These are phyloP conservation scores for Melaleuca alternifolia DNA, from an alignment of 345 rosid genomes.

Conservation along the genomic window DNA sequence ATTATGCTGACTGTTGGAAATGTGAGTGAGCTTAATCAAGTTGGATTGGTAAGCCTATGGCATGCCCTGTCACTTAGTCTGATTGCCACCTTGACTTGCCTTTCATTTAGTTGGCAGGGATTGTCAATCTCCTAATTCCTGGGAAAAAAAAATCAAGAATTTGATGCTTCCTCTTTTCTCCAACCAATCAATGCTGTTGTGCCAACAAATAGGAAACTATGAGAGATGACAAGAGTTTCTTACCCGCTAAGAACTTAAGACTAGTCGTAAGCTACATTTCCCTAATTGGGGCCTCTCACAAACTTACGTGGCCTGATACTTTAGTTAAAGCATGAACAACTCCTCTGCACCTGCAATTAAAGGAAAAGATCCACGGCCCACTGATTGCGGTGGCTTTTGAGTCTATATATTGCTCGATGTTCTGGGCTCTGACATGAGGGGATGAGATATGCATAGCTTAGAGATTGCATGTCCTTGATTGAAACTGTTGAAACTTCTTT, in stretches of 20 bases:
- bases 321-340: neutral
- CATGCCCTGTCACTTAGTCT: neutral
- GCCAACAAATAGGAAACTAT: neutral
- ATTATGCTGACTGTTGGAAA: neutral
- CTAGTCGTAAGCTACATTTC: neutral
- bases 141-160: neutral
- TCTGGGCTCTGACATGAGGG: neutral
- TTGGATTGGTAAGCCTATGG: neutral
- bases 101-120: neutral
- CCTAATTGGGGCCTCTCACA: neutral
- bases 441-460: neutral
- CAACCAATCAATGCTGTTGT: neutral
- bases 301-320: neutral
- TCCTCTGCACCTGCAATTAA: neutral
- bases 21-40: neutral
- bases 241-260: neutral
- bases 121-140: neutral
- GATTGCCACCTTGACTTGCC: neutral
- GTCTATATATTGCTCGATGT: neutral
- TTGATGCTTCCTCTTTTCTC: neutral
- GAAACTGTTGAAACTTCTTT: neutral
- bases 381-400: neutral
- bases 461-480: neutral
- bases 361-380: neutral
- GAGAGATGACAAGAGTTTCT: neutral